Conservation (phyloP, 805 yeast species). For the Candida verbasci region DNA sequence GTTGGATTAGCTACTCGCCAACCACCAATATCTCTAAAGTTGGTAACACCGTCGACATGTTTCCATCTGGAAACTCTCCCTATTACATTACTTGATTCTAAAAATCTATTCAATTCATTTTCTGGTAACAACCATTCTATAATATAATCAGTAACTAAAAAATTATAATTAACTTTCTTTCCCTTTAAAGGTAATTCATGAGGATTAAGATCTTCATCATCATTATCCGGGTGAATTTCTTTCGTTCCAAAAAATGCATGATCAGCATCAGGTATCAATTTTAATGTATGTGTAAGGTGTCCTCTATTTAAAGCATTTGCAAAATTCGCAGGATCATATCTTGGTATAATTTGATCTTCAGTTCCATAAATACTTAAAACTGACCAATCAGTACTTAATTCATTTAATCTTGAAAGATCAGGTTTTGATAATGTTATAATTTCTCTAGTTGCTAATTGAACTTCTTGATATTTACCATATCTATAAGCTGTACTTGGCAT, state of each 20-base stretch:
- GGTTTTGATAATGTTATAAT: conserved; percentile 45
- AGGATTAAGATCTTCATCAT: conserved; percentile 32
- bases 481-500: conserved; percentile 28
- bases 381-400: conserved; percentile 42
- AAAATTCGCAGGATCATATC: conserved; percentile 55
- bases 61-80: conserved; percentile 55
- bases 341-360: conserved; percentile 61
- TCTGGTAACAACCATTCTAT: conserved; percentile 44
- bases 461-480: conserved; percentile 42
- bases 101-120: conserved; percentile 53
- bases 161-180: conserved; percentile 57
- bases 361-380: conserved; percentile 71
- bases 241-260: conserved; percentile 69
- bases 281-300: conserved; percentile 44
- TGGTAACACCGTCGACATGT: conserved; percentile 59
- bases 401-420: conserved; percentile 38
- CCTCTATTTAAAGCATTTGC: conserved; percentile 56
- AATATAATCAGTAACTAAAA: conserved; percentile 46
- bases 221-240: conserved; percentile 29
- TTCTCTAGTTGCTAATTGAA: conserved; percentile 48
- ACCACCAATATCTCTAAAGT: conserved; percentile 81
- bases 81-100: conserved; percentile 27
- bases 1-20: conserved; percentile 43
- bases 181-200: conserved; percentile 39
- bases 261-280: conserved; percentile 64